Base-by-base conservation (phyloP, 169 alveolate genomes). In the Cyclospora cayetanensis region DNA sequence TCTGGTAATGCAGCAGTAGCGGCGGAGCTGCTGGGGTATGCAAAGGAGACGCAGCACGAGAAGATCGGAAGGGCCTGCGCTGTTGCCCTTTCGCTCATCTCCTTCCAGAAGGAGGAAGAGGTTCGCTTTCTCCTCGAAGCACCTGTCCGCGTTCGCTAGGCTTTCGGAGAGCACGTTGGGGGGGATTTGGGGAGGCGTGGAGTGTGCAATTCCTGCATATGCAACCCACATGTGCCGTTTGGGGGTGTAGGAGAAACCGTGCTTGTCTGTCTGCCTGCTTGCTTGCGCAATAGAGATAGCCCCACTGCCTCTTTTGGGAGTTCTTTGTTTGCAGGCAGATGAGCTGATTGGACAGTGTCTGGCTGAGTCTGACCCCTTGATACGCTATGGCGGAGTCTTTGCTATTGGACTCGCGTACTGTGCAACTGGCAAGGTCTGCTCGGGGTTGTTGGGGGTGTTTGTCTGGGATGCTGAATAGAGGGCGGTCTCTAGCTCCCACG, bases 371-470 rank as follows among this genome's bases (percentile, higher is more conserved):
- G 99, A 98, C 76, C 97, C 99, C 18, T 98, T 98, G 34, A 95
- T 99, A 52, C 97, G 99, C 93, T 98, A 98, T 94, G 99, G 99
- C 22, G 99, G 99, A 37, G 97, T 98, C 98, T 98, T 97, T 93
- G 96, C 99, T 25, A 97, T 98, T 70, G 99, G 99, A 18, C 94
- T 99, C 94, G 99, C 99, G 2, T 99, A 98, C 93, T 98, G 99
- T 80, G 99, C 99, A 52, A 97, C 99, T 60, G 96, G 98, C 72
- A 96, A 97, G 92, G 96, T 97, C 55, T 12, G 88, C 7, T 5
- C 9, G 43, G 4, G 41, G 11, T 11, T 29, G 11, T 15, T 50
- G 9, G 25, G 9, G 25, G 25, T 50, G 25, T 50, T 18, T 50
- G 9, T 18, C 18, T 50, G 25, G 60, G 9, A 18, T 50, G 25